Percentiles rank a stretch among this genome's conserved stretches.
These are phyloP conservation scores for Boletus sp. DNA, from an alignment of 768 basidiomycete genomes.

Conservation along the genomic window DNA sequence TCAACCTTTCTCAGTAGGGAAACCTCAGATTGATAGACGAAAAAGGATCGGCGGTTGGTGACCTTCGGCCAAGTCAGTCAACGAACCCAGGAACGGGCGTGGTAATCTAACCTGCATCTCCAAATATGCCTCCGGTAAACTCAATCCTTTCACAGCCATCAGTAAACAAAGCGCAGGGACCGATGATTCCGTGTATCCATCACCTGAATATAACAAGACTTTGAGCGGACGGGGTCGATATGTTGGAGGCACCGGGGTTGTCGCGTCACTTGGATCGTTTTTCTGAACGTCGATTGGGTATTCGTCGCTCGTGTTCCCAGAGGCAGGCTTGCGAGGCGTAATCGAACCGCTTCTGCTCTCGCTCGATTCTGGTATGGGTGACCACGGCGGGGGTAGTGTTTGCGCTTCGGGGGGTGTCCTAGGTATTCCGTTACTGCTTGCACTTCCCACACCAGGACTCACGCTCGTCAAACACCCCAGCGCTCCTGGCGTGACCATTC, in stretches of 20 bases:
- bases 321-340: slow-evolving; percentile 9
- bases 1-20: slow-evolving; percentile 72
- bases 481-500: slow-evolving; percentile 49
- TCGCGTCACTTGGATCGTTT: slow-evolving; percentile 9
- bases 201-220: slow-evolving; percentile 75
- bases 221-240: slow-evolving; percentile 61
- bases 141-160: slow-evolving; percentile 68
- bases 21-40: slow-evolving; percentile 84
- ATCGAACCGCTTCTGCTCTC: slow-evolving; percentile 19
- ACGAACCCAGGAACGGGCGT: not conserved
- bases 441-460: not conserved
- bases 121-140: slow-evolving; percentile 87
- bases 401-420: slow-evolving; percentile 9
- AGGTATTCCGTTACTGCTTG: slow-evolving; percentile 2
- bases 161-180: slow-evolving; percentile 82
- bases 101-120: slow-evolving; percentile 60
- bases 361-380: slow-evolving; percentile 15
- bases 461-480: slow-evolving; percentile 16
- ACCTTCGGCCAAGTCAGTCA: slow-evolving; percentile 33
- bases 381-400: slow-evolving; percentile 15
- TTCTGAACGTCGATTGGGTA: slow-evolving; percentile 13
- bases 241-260: slow-evolving; percentile 18
- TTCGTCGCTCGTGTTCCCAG: slow-evolving; percentile 9
- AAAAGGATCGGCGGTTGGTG: slow-evolving; percentile 77
- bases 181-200: slow-evolving; percentile 92